Evolutionary conservation across 495 filamentous ascomycete genomes (phyloP).

Genomic region (Hypoxylon fragiforme): DNA sequence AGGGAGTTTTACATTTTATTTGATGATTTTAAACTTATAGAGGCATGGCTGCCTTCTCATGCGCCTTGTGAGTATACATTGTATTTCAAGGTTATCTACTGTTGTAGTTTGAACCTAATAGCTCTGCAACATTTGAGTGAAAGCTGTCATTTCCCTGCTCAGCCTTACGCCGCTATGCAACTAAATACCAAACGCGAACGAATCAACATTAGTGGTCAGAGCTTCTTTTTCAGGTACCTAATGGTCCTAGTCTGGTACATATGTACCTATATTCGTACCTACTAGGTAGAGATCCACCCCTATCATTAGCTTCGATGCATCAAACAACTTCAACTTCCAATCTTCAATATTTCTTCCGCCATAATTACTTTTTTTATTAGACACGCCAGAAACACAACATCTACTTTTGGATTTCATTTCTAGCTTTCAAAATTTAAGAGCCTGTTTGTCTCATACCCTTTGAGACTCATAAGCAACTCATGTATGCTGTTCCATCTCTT

Average conservation of each 20-base stretch:
- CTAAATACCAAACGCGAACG: not conserved
- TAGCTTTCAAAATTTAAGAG: not conserved
- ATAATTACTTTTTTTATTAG: no score
- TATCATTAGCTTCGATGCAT: not conserved
- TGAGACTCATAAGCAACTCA: slow-evolving; percentile 12
- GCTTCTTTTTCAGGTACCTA: slow-evolving; percentile 3
- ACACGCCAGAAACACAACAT: no score
- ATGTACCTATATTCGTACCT: no score
- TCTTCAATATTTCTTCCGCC: no score
- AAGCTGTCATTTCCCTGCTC: slow-evolving; percentile 24
- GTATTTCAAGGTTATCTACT: no score
- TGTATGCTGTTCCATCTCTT: slow-evolving; percentile 3
- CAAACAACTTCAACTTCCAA: slow-evolving; percentile 4
- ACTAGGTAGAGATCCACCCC: no score
- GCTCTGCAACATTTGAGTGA: slow-evolving; percentile 7
- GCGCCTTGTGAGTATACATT: not conserved
- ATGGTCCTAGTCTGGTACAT: no score
- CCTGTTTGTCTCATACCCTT: not conserved
- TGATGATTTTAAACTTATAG: not conserved
- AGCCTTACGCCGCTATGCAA: slow-evolving; percentile 10
- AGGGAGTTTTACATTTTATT: not conserved
- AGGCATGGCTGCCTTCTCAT: no score
- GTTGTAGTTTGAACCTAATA: not conserved
- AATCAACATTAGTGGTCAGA: slow-evolving; percentile 9
- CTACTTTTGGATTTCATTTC: no score